Evolutionary conservation across 306 rosid genomes (phyloP).

Genomic region (Geum urbanum): DNA sequence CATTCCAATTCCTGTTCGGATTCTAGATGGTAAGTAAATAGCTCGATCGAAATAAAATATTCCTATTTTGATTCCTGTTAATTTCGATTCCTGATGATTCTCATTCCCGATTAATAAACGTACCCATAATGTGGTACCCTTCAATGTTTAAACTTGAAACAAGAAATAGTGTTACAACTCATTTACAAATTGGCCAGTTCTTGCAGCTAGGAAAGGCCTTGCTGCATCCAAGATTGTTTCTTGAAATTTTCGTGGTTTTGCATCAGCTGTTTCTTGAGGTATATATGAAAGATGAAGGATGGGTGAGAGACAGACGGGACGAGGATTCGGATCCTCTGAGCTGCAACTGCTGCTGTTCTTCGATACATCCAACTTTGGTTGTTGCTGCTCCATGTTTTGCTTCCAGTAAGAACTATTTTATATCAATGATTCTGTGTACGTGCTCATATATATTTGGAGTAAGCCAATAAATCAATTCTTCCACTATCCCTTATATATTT

Average conservation of each 20-base stretch:
- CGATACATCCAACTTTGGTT: not conserved
- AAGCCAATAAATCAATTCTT: no score
- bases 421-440: no score
- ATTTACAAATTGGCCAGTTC: slow-evolving; percentile 56
- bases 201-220: slow-evolving; percentile 55
- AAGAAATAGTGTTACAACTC: slow-evolving; percentile 79
- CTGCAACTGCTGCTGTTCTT: slow-evolving; percentile 9
- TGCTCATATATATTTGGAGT: no score
- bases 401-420: not conserved
- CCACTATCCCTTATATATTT: no score
- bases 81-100: no score
- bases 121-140: slow-evolving; percentile 76
- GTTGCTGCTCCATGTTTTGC: slow-evolving; percentile 15
- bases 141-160: slow-evolving; percentile 81
- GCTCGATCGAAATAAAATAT: no score
- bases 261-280: slow-evolving; percentile 68
- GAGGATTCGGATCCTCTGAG: slow-evolving; percentile 36
- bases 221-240: slow-evolving; percentile 54
- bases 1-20: no score
- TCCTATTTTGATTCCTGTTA: no score
- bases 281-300: slow-evolving; percentile 48
- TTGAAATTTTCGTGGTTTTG: slow-evolving; percentile 45
- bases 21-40: no score
- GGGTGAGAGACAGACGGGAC: slow-evolving; percentile 74
- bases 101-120: no score